Evolutionary conservation across 1,139 yeast species (phyloP).

Genomic region (Sporopachydermia cereana): DNA sequence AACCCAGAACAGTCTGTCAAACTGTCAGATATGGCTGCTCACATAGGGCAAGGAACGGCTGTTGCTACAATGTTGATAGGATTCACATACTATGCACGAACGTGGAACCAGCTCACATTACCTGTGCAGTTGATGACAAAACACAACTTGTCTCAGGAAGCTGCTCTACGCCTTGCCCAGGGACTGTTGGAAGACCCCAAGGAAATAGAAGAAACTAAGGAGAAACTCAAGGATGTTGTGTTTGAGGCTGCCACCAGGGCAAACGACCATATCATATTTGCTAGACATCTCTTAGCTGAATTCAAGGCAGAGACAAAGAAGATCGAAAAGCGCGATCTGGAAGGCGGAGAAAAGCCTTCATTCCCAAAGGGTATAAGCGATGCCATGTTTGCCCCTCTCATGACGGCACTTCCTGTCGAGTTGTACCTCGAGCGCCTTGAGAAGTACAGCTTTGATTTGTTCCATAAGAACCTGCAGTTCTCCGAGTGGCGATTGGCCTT

Average conservation of each 20-base stretch:
- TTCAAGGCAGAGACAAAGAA: slow-evolving; percentile 27
- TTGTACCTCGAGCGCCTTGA: slow-evolving; percentile 53
- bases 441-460: slow-evolving; percentile 50
- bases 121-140: slow-evolving; percentile 54
- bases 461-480: slow-evolving; percentile 35
- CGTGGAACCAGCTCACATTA: slow-evolving; percentile 35
- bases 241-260: slow-evolving; percentile 67
- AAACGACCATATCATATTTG: slow-evolving; percentile 68
- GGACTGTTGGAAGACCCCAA: slow-evolving; percentile 19
- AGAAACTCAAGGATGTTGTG: slow-evolving; percentile 43
- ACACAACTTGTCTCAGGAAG: slow-evolving; percentile 52
- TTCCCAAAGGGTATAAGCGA: slow-evolving; percentile 40
- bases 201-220: slow-evolving; percentile 19
- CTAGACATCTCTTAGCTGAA: slow-evolving; percentile 39
- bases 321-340: slow-evolving; percentile 22
- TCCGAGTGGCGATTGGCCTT: slow-evolving; percentile 57
- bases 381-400: slow-evolving; percentile 52
- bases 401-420: slow-evolving; percentile 55
- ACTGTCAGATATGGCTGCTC: slow-evolving; percentile 59
- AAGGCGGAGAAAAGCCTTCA: slow-evolving; percentile 28
- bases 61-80: slow-evolving; percentile 58
- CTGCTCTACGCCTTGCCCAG: slow-evolving; percentile 40
- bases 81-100: slow-evolving; percentile 42
- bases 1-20: slow-evolving; percentile 32
- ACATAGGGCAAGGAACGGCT: slow-evolving; percentile 74